Evolutionary conservation across 2,329 filamentous ascomycete genomes (phyloP).

Genomic region (Coniochaeta sp.): DNA sequence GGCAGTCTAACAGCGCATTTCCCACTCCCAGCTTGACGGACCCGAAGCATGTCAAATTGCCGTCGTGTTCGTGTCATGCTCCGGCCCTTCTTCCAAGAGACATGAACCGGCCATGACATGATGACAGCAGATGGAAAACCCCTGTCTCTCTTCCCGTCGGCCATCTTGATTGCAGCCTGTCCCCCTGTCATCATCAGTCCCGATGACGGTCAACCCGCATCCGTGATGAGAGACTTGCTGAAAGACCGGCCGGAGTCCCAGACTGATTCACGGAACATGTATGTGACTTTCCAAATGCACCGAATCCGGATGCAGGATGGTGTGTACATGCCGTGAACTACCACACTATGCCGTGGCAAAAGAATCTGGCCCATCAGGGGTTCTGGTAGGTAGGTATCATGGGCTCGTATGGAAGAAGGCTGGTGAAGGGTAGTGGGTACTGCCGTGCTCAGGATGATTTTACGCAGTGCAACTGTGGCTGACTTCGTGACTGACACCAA

Average conservation of each 20-base stretch:
- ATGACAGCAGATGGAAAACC: background rate
- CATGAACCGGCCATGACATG: background rate
- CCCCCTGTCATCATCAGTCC: background rate
- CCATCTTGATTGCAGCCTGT: background rate
- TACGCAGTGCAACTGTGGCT: slow-evolving; percentile 1
- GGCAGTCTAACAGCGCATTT: too few relatives aligned
- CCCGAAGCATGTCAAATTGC: background rate
- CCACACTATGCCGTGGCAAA: too few relatives aligned
- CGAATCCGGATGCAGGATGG: background rate
- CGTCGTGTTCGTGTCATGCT: background rate
- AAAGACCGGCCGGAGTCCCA: too few relatives aligned
- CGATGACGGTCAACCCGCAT: background rate
- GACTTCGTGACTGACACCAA: slow-evolving; percentile 1
- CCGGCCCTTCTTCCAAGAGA: background rate
- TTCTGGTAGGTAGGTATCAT: too few relatives aligned
- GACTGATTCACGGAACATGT: too few relatives aligned
- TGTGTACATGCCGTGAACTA: too few relatives aligned
- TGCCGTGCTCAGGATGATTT: slow-evolving; percentile 1
- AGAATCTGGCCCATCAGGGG: too few relatives aligned
- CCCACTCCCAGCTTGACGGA: background rate
- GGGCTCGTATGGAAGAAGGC: background rate
- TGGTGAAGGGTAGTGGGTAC: background rate
- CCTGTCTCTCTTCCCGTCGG: background rate
- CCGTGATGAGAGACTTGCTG: too few relatives aligned
- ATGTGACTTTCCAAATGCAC: background rate